A percentile compares a stretch with the other conserved stretches of the same genome.
These are phyloP conservation scores for Brettanomyces sp. DNA, from an alignment of 805 yeast species.

Conservation along the genomic window DNA sequence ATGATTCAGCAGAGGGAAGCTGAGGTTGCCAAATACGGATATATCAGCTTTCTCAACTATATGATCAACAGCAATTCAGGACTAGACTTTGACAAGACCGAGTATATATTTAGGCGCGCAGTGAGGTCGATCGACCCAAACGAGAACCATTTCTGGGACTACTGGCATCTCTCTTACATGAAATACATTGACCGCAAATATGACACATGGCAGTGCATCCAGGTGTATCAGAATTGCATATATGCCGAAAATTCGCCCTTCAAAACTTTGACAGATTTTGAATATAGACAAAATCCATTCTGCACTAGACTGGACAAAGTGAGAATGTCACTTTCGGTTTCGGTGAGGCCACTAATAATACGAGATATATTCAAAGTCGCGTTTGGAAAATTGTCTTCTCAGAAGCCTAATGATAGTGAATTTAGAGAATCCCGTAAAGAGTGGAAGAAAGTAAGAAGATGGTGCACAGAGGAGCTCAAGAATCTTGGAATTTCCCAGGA, in stretches of 20 bases:
- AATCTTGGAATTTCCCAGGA: slow-evolving; percentile 6
- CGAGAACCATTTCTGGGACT: slow-evolving; percentile 22
- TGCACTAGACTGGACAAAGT: slow-evolving; percentile 16
- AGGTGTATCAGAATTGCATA: slow-evolving; percentile 13
- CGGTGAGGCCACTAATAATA: slow-evolving; percentile 12
- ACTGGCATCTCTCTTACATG: slow-evolving; percentile 22
- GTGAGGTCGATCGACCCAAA: slow-evolving; percentile 1
- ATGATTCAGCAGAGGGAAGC: slow-evolving; percentile 15
- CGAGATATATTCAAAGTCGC: slow-evolving; percentile 21
- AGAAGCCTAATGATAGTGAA: too few relatives aligned
- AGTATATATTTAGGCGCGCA: slow-evolving; percentile 15
- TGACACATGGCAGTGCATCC: slow-evolving; percentile 14
- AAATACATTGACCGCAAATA: slow-evolving; percentile 20
- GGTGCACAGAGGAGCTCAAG: slow-evolving; percentile 15
- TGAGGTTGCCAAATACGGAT: slow-evolving; percentile 17
- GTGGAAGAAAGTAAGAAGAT: slow-evolving; percentile 6
- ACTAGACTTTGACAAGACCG: slow-evolving; percentile 18
- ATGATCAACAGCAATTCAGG: slow-evolving; percentile 15
- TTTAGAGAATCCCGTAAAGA: slow-evolving; percentile 3
- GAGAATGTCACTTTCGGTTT: slow-evolving; percentile 8
- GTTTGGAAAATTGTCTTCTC: slow-evolving; percentile 4
- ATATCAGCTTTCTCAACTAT: slow-evolving; percentile 19
- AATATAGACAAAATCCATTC: slow-evolving; percentile 21
- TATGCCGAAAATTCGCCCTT: slow-evolving; percentile 3
- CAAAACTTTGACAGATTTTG: slow-evolving; percentile 10